A percentile compares a stretch with the other conserved stretches of the same genome.
Conservation (phyloP, 768 basidiomycete genomes). For the Panus rudis region DNA sequence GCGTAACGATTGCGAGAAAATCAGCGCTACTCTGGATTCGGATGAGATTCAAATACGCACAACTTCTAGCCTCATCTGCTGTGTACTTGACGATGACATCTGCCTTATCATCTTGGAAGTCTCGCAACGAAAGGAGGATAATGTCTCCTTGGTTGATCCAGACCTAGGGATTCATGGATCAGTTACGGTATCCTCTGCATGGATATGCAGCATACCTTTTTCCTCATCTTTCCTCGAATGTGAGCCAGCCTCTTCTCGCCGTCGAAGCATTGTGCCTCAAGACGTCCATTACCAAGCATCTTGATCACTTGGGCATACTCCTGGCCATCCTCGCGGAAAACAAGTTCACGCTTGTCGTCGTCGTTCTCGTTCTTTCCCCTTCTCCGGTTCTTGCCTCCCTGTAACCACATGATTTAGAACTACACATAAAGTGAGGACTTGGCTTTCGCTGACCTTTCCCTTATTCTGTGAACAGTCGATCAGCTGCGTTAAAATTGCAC, state of each 20-base stretch:
- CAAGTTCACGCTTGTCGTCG: conserved; percentile 95
- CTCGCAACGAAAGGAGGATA: conserved; percentile 87
- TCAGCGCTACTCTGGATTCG: neutral
- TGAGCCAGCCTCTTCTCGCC: conserved; percentile 97
- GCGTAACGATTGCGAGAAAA: conserved; percentile 8
- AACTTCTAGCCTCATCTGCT: conserved; percentile 85
- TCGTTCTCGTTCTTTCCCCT: conserved; percentile 99
- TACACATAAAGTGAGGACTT: neutral
- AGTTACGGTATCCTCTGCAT: neutral
- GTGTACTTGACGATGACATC: conserved; percentile 99
- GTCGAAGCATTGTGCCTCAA: conserved; percentile 97
- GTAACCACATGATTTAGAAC: conserved; percentile 10
- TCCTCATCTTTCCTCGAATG: conserved; percentile 98
- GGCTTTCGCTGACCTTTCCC: conserved; percentile 49
- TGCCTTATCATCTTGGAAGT: conserved; percentile 99
- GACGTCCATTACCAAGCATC: conserved; percentile 96
- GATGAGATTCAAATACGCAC: conserved; percentile 30
- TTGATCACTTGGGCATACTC: conserved; percentile 98
- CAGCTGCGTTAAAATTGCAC: conserved; percentile 12
- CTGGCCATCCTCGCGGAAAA: conserved; percentile 98
- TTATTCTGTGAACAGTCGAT: conserved; percentile 45
- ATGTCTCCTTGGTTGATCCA: conserved; percentile 99
- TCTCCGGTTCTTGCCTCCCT: conserved; percentile 99
- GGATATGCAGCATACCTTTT: conserved; percentile 63
- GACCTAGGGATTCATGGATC: conserved; percentile 47